Evolutionary conservation across 1,284 basidiomycete species (phyloP), one percentile per base, ranked within the genome.

Genomic region (Tilletia setariae): DNA sequence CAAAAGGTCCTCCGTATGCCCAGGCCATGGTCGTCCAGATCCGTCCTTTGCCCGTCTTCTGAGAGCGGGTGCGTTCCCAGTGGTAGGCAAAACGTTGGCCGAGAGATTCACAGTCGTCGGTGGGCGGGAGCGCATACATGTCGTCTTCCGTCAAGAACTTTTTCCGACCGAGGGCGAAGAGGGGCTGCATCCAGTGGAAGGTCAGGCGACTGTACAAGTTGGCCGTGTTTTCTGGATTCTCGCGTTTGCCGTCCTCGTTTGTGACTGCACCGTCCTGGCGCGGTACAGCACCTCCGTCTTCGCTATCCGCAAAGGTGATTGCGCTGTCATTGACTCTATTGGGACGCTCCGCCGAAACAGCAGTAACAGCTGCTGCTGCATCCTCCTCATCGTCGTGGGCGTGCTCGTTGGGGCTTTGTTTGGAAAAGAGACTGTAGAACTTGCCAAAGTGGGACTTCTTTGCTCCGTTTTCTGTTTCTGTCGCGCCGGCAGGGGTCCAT

Each of bases 101-200:
- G 0, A 97, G 86, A 11, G 87, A 87, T 59, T 87, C 87, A 1
- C 92, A 89, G 72, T 91, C 89, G 76, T 97, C 93, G 11, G 84
- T 79, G 4, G 76, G 73, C 0, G 83, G 83, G 19, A 84, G 68
- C 11, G 78, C 71, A 83, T 83, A 84, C 23, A 84, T 70, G 68
- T 84, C 84, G 19, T 81, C 76, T 70, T 84, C 83, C 1, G 79
- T 79, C 7, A 84, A 71, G 64, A 69, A 79, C 61, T 83, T 82
- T n/a, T 67, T 67, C 32, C 77, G 72, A 16, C 83, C 83, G 32
- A 77, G 73, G 64, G 74, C 63, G 89, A 93, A 88, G 23, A 93
- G 85, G 0, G 87, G 86, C 0, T 90, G 90, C 86, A 94, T 88
- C 91, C 92, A 93, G 1, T 84, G 83, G 79, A 94, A 94, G 0